Conservation (phyloP, 1,284 basidiomycete species). For the Anthracocystis walkeri region DNA sequence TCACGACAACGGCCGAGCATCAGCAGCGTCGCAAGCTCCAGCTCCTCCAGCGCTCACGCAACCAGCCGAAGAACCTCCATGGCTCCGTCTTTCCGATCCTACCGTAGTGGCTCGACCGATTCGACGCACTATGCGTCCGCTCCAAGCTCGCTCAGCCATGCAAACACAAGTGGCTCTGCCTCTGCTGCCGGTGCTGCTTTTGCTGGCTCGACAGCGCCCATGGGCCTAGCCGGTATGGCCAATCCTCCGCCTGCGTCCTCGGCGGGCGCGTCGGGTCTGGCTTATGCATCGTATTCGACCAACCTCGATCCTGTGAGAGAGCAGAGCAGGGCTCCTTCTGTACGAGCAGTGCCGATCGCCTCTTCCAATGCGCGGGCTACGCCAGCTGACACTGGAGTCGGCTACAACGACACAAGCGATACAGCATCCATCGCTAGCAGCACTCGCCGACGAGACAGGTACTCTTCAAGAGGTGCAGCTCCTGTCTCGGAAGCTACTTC, state of each 20-base stretch:
- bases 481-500: background rate
- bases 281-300: slow-evolving; percentile 2
- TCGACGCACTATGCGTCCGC: slow-evolving; percentile 16
- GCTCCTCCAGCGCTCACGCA: slow-evolving; percentile 11
- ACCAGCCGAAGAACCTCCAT: slow-evolving; percentile 17
- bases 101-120: slow-evolving; percentile 24
- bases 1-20: slow-evolving; percentile 23
- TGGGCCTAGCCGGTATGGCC: slow-evolving; percentile 26
- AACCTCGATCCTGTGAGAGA: slow-evolving; percentile 26
- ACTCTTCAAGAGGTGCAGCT: slow-evolving; percentile 29
- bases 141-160: slow-evolving; percentile 15
- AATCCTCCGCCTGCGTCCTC: slow-evolving; percentile 28
- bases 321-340: slow-evolving; percentile 2
- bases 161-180: background rate
- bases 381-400: background rate
- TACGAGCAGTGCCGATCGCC: background rate
- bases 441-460: slow-evolving; percentile 15
- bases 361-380: background rate
- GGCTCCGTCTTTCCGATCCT: slow-evolving; percentile 17
- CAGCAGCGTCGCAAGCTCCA: slow-evolving; percentile 24
- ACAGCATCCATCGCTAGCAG: slow-evolving; percentile 24
- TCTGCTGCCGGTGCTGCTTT: background rate
- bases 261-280: slow-evolving; percentile 14
- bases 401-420: slow-evolving; percentile 6
- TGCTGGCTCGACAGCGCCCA: background rate